Conservation (phyloP, 495 filamentous ascomycete species). For the Neurospora sublineolata region DNA sequence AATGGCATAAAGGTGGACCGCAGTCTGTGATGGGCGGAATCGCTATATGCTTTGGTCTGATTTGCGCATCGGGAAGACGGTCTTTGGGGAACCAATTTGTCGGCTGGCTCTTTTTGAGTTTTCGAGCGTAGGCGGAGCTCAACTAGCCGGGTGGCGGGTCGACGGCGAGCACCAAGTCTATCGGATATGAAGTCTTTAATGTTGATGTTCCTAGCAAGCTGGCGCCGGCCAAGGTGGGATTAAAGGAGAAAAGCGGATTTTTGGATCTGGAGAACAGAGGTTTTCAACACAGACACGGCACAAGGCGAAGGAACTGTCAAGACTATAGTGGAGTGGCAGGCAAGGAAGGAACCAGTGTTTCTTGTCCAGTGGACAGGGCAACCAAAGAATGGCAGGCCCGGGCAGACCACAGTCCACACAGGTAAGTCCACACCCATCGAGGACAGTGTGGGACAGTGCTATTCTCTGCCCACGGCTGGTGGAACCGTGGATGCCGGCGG, state of each 20-base stretch:
- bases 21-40: not conserved
- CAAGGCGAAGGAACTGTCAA: not conserved
- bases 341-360: not conserved
- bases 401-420: not conserved
- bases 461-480: not conserved
- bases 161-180: not conserved
- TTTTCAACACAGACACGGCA: constrained; percentile 7
- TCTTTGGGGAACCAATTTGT: not conserved
- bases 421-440: not conserved
- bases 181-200: not conserved
- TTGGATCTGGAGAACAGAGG: constrained; percentile 19
- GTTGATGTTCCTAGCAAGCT: not conserved
- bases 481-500: not conserved
- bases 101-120: not conserved
- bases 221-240: not conserved
- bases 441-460: not conserved
- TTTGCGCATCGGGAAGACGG: not conserved
- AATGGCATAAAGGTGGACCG: not conserved
- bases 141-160: not conserved
- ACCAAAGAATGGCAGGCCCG: not conserved
- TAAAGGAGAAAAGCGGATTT: constrained; percentile 20
- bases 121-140: not conserved
- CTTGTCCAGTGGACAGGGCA: not conserved
- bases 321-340: not conserved
- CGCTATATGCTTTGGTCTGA: not conserved